phyloP scores from a whole-genome alignment of 1,284 basidiomycete species.

The Kwoniella shivajii region DNA sequence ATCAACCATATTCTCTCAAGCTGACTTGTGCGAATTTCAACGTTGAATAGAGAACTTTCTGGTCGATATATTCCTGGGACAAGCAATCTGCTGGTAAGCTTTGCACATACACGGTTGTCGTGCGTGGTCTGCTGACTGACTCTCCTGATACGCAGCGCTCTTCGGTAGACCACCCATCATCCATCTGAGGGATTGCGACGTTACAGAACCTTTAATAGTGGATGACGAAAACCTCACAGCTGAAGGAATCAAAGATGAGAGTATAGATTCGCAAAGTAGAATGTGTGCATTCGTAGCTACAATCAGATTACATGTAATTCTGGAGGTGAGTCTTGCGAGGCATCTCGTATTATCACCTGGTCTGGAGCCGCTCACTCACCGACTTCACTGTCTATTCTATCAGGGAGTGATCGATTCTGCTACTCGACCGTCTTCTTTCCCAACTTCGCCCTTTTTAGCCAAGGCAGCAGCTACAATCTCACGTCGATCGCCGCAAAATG shows the following conservation, averaged over 20 bases:
- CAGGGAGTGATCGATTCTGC: slow-evolving; percentile 59
- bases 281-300: slow-evolving; percentile 76
- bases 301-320: slow-evolving; percentile 74
- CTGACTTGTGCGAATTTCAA: not conserved
- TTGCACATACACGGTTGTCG: not conserved
- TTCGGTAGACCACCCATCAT: slow-evolving; percentile 84
- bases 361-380: not conserved
- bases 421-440: slow-evolving; percentile 51
- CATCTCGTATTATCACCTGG: not conserved
- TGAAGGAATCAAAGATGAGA: slow-evolving; percentile 68
- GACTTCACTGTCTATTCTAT: not conserved
- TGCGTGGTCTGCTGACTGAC: slow-evolving; percentile 58
- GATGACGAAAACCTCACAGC: slow-evolving; percentile 83
- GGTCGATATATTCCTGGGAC: slow-evolving; percentile 92
- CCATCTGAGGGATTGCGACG: slow-evolving; percentile 80
- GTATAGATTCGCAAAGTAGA: slow-evolving; percentile 69
- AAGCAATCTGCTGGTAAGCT: slow-evolving; percentile 63
- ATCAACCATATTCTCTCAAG: not conserved
- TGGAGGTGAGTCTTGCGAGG: slow-evolving; percentile 61
- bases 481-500: slow-evolving; percentile 54
- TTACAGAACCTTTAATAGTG: slow-evolving; percentile 75
- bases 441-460: slow-evolving; percentile 53
- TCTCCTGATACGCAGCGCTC: slow-evolving; percentile 75
- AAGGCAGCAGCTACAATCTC: slow-evolving; percentile 53
- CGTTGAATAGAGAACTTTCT: slow-evolving; percentile 70